Base-by-base conservation (phyloP, 2,329 filamentous ascomycete genomes). In the Stagonosporopsis vannaccii region DNA sequence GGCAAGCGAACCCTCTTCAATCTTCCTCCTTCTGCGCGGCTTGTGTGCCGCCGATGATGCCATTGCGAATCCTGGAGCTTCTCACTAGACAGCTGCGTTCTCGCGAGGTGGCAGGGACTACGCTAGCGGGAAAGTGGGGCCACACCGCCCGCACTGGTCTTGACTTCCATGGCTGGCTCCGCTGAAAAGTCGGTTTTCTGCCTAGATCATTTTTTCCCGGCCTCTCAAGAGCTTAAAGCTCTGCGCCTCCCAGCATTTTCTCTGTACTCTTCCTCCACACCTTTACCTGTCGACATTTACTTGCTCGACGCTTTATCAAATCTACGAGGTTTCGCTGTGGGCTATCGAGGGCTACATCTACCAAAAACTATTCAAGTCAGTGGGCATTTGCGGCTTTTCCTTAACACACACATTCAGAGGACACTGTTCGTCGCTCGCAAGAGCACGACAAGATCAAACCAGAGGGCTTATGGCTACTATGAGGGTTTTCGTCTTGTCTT, bases 1-100 rank as follows among this genome's bases (percentile, higher is more conserved):
- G 53, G 74, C 75, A 58, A 75, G 72, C 26, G 69, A 73, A 35
- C 73, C 71, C 22, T 77, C 69, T 45, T 79, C 77, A 22, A 74
- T 74, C 61, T 75, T 78, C 58, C 77, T 74, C 66, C 78, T 77
- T 61, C 75, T 76, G 20, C 80, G 74, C 52, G 80, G 76, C 60
- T 77, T 78, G 54, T 78, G 74, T 26, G 65, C 60, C 47, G 68
- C 62, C 28, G 71, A 67, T 32, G 72, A 72, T 52, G 71, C 68
- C 73, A 76, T 76, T 52, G 36, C 40, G 44, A 56, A 32, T 56
- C 36, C 53, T 46, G 37, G 39, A 50, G 45, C 47, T 48, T 42
- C 28, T 41, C 19, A 36, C 36, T 42, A 19, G 37, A 22, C 36
- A 30, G 28, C 51, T 47, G 26, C 33, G 26, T 46, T 45, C 52